Evolutionary conservation across 148 eudicot species (phyloP).

Genomic region (Talinum fruticosum): DNA sequence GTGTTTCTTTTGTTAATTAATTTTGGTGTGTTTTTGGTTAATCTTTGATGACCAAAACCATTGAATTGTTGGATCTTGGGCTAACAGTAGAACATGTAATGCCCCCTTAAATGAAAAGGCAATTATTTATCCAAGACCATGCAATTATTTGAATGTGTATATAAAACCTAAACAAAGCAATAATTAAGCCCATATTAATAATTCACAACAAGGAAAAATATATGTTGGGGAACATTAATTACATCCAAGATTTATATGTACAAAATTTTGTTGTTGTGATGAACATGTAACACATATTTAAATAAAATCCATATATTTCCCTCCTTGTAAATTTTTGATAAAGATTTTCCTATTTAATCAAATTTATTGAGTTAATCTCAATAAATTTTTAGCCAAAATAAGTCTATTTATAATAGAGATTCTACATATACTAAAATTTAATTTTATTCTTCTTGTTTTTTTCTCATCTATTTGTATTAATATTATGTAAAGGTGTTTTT

Average conservation of each 20-base stretch:
- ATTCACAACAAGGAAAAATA: background rate
- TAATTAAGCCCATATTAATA: constrained; percentile 7
- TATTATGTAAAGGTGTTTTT: too few relatives aligned
- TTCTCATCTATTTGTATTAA: too few relatives aligned
- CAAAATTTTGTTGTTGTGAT: background rate
- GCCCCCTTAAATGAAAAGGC: constrained; percentile 18
- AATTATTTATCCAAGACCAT: constrained; percentile 14
- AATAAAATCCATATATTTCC: background rate
- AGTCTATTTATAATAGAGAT: too few relatives aligned
- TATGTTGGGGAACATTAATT: too few relatives aligned
- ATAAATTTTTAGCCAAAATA: too few relatives aligned
- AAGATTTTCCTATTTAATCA: too few relatives aligned
- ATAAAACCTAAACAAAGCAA: constrained; percentile 9
- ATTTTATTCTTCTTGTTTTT: too few relatives aligned
- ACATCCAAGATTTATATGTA: too few relatives aligned
- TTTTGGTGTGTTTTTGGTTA: constrained; percentile 14
- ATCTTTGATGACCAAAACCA: constrained; percentile 17
- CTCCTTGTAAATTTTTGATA: background rate
- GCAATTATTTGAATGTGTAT: background rate
- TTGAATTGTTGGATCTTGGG: constrained; percentile 27
- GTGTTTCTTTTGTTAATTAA: background rate
- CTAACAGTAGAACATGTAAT: constrained; percentile 32
- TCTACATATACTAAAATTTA: too few relatives aligned
- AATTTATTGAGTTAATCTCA: too few relatives aligned
- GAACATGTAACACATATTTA: background rate